Percentiles rank a stretch among this genome's conserved stretches.
These are phyloP conservation scores for Omphalea diandra DNA, from an alignment of 441 rosid species.

Conservation along the genomic window DNA sequence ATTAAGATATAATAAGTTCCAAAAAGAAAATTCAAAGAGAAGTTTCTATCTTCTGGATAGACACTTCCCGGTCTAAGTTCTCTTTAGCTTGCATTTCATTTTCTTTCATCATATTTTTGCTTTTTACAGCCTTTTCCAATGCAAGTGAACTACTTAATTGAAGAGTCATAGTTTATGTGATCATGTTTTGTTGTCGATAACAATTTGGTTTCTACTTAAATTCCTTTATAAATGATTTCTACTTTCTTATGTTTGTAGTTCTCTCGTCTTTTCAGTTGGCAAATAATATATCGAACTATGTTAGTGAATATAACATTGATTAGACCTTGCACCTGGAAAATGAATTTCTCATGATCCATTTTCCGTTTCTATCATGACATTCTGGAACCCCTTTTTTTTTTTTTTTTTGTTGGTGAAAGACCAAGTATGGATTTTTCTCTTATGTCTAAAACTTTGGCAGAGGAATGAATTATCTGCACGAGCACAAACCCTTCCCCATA, in stretches of 20 bases:
- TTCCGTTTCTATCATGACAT: neutral
- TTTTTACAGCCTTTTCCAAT: neutral
- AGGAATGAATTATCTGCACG: slow-evolving; percentile 67
- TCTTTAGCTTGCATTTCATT: neutral
- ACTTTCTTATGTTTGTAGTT: neutral
- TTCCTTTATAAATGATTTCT: neutral
- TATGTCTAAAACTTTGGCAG: slow-evolving; percentile 29
- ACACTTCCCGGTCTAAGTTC: neutral
- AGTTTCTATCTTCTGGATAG: neutral
- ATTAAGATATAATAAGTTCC: neutral
- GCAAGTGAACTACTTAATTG: neutral
- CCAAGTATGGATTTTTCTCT: neutral
- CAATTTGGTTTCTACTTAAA: neutral
- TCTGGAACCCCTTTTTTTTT: neutral
- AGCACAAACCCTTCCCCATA: slow-evolving; percentile 59
- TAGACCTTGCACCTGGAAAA: neutral
- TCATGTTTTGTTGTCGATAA: neutral
- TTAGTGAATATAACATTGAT: neutral
- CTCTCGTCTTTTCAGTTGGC: neutral
- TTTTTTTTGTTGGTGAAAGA: neutral
- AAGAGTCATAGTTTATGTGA: neutral
- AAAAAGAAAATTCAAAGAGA: neutral
- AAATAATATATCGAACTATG: neutral
- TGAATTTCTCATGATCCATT: neutral
- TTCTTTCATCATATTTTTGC: neutral